Evolutionary conservation across 192 early-diverging fungal species (phyloP).

Genomic region (Coemansia brasiliensis): DNA sequence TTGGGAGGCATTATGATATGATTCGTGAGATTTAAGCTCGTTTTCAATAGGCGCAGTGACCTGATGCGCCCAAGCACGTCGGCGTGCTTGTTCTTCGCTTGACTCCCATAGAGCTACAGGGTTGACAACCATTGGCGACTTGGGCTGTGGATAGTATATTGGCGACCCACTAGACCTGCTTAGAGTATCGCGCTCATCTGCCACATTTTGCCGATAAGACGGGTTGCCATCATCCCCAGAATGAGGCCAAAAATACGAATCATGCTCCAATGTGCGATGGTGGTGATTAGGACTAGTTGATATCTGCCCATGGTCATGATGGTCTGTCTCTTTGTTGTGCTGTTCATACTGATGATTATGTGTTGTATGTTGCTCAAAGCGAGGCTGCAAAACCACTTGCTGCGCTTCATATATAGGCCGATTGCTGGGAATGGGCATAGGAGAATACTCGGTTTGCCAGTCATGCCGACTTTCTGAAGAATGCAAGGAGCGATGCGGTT

Average conservation of each 20-base stretch:
- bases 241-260: not conserved
- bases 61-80: constrained; percentile 49
- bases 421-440: constrained; percentile 26
- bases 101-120: constrained; percentile 57
- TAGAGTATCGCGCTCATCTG: constrained; percentile 9
- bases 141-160: constrained; percentile 48
- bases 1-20: not conserved
- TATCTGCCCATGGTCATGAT: too few species aligned
- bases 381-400: constrained; percentile 45
- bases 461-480: not conserved
- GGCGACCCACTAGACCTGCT: constrained; percentile 35
- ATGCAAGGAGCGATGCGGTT: not conserved
- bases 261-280: too few species aligned
- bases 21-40: not conserved
- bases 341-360: too few species aligned
- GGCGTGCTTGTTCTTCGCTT: constrained; percentile 41
- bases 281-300: too few species aligned
- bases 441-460: constrained; percentile 16
- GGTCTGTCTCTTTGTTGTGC: too few species aligned
- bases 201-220: constrained; percentile 1
- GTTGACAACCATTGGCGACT: constrained; percentile 50
- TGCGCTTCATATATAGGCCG: constrained; percentile 48
- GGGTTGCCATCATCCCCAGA: not conserved
- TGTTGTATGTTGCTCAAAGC: not conserved
- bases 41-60: constrained; percentile 3